A percentile compares a stretch with the other conserved stretches of the same genome.
Evolutionary conservation across 2,329 filamentous ascomycete species (phyloP).

Genomic region (Colletotrichum tamarilloi): DNA sequence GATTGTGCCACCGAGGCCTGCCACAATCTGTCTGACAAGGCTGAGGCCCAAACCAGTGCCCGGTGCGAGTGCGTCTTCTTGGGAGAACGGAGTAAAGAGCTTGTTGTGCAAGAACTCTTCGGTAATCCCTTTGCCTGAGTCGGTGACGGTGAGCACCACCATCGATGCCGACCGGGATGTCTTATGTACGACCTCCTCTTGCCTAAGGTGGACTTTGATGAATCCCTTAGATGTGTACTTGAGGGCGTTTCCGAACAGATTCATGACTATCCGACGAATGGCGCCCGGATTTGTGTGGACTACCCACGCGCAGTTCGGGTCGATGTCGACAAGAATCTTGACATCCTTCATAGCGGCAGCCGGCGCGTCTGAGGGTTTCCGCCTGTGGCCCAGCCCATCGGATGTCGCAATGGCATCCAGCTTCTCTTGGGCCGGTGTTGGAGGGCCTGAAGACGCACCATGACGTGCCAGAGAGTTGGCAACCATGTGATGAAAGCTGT

Average conservation of each 20-base stretch:
- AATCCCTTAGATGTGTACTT: slow-evolving; percentile 62
- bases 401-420: slow-evolving; percentile 35
- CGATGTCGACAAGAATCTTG: slow-evolving; percentile 62
- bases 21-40: slow-evolving; percentile 68
- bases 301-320: slow-evolving; percentile 57
- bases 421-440: slow-evolving; percentile 33
- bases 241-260: slow-evolving; percentile 63
- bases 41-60: slow-evolving; percentile 71
- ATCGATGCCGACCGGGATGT: slow-evolving; percentile 38
- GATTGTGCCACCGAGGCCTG: slow-evolving; percentile 66
- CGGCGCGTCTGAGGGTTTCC: slow-evolving; percentile 19
- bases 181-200: slow-evolving; percentile 36
- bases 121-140: slow-evolving; percentile 72
- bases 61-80: slow-evolving; percentile 67
- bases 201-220: slow-evolving; percentile 50
- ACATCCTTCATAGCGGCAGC: slow-evolving; percentile 38
- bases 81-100: slow-evolving; percentile 69
- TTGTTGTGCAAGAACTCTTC: slow-evolving; percentile 67
- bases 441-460: slow-evolving; percentile 39
- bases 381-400: slow-evolving; percentile 18
- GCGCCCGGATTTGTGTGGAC: slow-evolving; percentile 66
- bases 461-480: slow-evolving; percentile 44
- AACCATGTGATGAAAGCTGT: slow-evolving; percentile 47
- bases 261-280: slow-evolving; percentile 63
- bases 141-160: slow-evolving; percentile 59